Conservation (phyloP, 345 rosid species). For the Brassica nigra region DNA sequence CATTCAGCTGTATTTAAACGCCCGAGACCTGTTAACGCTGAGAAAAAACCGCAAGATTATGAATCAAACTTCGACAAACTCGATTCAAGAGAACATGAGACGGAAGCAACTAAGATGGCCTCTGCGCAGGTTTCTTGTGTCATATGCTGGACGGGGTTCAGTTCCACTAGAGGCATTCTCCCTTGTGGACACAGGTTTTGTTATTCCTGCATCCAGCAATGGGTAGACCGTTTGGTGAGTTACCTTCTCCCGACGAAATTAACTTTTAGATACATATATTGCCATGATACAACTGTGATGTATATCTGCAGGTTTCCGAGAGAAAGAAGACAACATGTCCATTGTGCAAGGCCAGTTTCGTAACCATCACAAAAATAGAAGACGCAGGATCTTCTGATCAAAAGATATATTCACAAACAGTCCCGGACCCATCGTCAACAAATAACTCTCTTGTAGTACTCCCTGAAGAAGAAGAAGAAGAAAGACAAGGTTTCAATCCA, state of each 20-base stretch:
- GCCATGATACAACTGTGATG: conserved; percentile 5
- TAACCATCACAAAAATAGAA: conserved; percentile 70
- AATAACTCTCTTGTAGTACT: conserved; percentile 48
- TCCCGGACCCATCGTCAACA: conserved; percentile 56
- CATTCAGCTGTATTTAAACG: conserved; percentile 35
- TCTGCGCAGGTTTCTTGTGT: conserved; percentile 72
- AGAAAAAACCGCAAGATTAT: conserved; percentile 27
- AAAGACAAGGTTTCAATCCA: conserved; percentile 40
- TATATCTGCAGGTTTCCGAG: conserved; percentile 52
- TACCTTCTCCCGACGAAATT: conserved; percentile 15
- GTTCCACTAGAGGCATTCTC: conserved; percentile 83
- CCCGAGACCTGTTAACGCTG: conserved; percentile 15
- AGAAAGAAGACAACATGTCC: conserved; percentile 78
- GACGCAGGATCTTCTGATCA: conserved; percentile 80
- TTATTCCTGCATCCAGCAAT: conserved; percentile 76
- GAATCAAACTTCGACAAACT: conserved; percentile 30
- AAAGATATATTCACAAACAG: conserved; percentile 86
- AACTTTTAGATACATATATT: conserved; percentile 17
- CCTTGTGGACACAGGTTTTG: conserved; percentile 98
- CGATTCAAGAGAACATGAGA: conserved; percentile 28
- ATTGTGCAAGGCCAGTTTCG: conserved; percentile 73
- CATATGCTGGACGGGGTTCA: conserved; percentile 91
- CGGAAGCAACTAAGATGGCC: conserved; percentile 36
- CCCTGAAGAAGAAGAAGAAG: conserved; percentile 52
- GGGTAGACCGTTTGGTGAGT: conserved; percentile 80